Percentiles rank a stretch among this genome's conserved stretches.
Conservation (phyloP, 139 green algal genomes). For the Picochlorum sp. region DNA sequence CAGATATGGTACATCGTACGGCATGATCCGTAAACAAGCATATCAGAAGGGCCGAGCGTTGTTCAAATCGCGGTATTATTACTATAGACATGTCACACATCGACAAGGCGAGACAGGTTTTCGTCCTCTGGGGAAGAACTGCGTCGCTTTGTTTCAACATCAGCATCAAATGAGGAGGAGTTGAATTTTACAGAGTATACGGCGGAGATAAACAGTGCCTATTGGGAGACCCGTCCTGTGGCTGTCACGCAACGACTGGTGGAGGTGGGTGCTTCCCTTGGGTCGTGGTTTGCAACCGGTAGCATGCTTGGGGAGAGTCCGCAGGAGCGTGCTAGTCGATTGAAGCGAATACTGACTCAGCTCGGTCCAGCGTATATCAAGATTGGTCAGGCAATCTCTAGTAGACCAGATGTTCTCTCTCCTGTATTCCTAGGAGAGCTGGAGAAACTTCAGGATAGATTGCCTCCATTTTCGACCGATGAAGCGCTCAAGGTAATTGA, state of each 20-base stretch:
- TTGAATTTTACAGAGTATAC: slow-evolving; percentile 31
- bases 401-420: slow-evolving; percentile 67
- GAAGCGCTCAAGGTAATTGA: slow-evolving; percentile 49
- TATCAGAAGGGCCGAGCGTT: no score
- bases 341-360: slow-evolving; percentile 48
- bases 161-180: neutral
- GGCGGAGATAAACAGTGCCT: slow-evolving; percentile 23
- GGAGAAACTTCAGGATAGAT: slow-evolving; percentile 69
- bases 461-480: slow-evolving; percentile 62
- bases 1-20: no score
- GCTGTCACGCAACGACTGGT: slow-evolving; percentile 39
- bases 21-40: no score
- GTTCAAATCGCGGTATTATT: no score
- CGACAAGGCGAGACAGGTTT: no score
- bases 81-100: no score
- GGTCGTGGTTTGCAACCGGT: slow-evolving; percentile 13
- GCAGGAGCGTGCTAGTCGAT: slow-evolving; percentile 19
- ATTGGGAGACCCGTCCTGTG: slow-evolving; percentile 50
- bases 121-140: no score
- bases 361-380: slow-evolving; percentile 83
- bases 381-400: slow-evolving; percentile 59
- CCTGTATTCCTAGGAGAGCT: slow-evolving; percentile 69
- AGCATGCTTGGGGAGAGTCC: slow-evolving; percentile 1
- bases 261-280: slow-evolving; percentile 30
- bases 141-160: neutral